phyloP scores from a whole-genome alignment of 2,329 filamentous ascomycete genomes.

The Epichloe uncinata region DNA sequence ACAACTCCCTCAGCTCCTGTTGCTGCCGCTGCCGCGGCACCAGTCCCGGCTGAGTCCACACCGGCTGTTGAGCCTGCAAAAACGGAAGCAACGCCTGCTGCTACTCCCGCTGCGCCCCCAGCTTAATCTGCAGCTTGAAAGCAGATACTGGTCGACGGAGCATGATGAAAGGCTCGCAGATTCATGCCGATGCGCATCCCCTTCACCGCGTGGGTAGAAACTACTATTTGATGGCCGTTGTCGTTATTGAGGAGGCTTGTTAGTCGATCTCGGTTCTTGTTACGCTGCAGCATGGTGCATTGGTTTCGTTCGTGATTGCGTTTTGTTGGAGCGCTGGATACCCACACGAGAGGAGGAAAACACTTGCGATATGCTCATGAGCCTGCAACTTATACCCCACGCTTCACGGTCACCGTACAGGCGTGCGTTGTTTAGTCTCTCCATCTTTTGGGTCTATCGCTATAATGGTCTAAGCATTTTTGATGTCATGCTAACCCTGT shows the following conservation, averaged over 20 bases:
- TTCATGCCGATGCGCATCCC: background rate
- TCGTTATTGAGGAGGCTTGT: background rate
- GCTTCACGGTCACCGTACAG: conserved; percentile 3
- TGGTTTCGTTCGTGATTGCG: conserved; percentile 9
- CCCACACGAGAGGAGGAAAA: conserved; percentile 14
- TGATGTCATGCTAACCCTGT: background rate
- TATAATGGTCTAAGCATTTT: conserved; percentile 5
- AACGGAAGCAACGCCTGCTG: conserved; percentile 15
- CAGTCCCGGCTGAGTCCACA: conserved; percentile 2
- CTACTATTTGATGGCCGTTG: conserved; percentile 1
- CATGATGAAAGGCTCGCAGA: background rate
- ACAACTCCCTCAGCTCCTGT: conserved; percentile 2
- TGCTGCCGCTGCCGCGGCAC: conserved; percentile 1
- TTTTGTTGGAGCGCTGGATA: conserved; percentile 18
- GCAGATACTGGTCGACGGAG: background rate
- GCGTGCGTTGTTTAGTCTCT: conserved; percentile 5
- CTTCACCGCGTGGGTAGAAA: background rate
- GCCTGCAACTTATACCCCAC: conserved; percentile 19
- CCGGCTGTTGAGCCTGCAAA: conserved; percentile 11
- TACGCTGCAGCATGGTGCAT: conserved; percentile 3
- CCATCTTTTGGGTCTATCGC: conserved; percentile 6
- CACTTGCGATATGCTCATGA: conserved; percentile 12
- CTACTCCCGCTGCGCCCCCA: conserved; percentile 1
- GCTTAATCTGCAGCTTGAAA: background rate
- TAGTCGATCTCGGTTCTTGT: background rate